Evolutionary conservation across 768 basidiomycete genomes (phyloP).

Genomic region (Agrocybe chaxingu): DNA sequence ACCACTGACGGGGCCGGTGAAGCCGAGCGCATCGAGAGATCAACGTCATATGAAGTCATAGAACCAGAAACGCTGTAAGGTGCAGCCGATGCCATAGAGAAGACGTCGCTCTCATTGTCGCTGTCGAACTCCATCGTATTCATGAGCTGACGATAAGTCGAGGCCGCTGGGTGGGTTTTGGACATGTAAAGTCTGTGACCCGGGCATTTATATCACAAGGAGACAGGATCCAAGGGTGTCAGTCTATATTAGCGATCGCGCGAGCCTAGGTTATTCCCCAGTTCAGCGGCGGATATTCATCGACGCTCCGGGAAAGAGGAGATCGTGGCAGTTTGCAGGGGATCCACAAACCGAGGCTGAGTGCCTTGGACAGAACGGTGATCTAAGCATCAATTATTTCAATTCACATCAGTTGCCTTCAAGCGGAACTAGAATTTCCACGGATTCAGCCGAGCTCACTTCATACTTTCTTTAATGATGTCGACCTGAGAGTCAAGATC

Average conservation of each 20-base stretch:
- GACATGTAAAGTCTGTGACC: constrained; percentile 2
- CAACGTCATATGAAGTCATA: constrained; percentile 50
- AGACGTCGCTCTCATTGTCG: constrained; percentile 46
- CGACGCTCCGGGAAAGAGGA: constrained; percentile 10
- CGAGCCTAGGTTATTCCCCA: background rate
- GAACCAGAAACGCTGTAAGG: constrained; percentile 40
- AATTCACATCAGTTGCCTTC: background rate
- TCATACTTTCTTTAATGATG: no score
- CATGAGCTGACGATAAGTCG: background rate
- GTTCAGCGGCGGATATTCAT: constrained; percentile 21
- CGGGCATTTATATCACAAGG: constrained; percentile 6
- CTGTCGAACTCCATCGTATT: constrained; percentile 23
- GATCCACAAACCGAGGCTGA: constrained; percentile 5
- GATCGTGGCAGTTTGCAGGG: constrained; percentile 13
- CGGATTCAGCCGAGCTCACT: background rate
- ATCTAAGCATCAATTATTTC: no score
- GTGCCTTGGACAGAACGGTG: background rate
- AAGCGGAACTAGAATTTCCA: background rate
- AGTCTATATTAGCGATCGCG: constrained; percentile 11
- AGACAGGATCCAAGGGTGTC: background rate
- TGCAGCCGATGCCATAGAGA: constrained; percentile 41
- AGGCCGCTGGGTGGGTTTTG: background rate
- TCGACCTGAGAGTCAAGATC: no score
- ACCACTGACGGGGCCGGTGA: constrained; percentile 70
- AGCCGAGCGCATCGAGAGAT: constrained; percentile 52